Evolutionary conservation across 371 early-diverging fungal species (phyloP).

Genomic region (Encephalitozoon romaleae): DNA sequence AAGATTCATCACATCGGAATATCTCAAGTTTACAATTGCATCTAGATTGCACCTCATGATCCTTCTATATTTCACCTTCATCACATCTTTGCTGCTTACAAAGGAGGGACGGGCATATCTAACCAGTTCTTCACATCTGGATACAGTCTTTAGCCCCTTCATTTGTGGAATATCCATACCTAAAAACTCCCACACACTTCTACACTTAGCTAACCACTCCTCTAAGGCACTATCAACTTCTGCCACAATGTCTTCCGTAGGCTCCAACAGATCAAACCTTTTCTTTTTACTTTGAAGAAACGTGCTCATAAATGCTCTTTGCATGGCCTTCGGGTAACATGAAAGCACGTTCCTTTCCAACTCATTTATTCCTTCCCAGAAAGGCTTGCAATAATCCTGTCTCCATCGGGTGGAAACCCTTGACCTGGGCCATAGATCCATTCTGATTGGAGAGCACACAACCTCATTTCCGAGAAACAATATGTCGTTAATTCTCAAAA

Average conservation of each 20-base stretch:
- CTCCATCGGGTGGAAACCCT: not conserved
- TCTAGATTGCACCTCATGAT: not conserved
- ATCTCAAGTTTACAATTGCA: not conserved
- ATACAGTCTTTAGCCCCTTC: not conserved
- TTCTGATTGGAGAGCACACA: not conserved
- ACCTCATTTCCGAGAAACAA: not conserved
- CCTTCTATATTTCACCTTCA: not conserved
- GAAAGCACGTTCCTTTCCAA: not conserved
- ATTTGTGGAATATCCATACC: not conserved
- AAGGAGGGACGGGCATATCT: not conserved
- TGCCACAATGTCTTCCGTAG: not conserved
- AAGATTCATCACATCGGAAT: not conserved
- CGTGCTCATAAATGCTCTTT: not conserved
- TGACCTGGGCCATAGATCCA: not conserved
- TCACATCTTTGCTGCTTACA: not conserved
- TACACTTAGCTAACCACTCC: not conserved
- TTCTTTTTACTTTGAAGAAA: not conserved
- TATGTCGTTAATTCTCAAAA: not conserved
- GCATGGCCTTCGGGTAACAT: not conserved
- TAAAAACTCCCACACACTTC: constrained; percentile 15
- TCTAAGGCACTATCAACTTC: not conserved
- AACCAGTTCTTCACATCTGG: not conserved
- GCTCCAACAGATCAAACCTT: not conserved
- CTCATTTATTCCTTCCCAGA: not conserved
- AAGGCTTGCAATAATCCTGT: not conserved